Conservation (phyloP, 1,284 basidiomycete species). For the Xerocomus amazonicus region DNA sequence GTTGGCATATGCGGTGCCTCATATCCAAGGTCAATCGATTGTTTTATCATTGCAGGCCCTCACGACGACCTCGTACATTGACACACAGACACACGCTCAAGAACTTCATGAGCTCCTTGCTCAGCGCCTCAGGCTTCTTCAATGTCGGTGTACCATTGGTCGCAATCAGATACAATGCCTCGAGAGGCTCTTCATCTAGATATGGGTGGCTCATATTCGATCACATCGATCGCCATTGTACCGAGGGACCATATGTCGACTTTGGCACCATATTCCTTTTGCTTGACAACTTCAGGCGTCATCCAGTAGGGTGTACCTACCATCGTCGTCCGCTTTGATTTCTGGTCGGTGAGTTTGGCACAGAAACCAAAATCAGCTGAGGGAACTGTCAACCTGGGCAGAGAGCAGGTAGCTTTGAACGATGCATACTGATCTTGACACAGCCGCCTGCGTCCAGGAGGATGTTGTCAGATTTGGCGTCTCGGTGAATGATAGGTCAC, state of each 20-base stretch:
- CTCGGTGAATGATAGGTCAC: constrained; percentile 97
- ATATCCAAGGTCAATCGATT: no score
- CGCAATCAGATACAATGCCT: constrained; percentile 95
- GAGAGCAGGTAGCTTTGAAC: neutral
- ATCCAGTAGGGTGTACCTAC: constrained; percentile 99
- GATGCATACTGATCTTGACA: constrained; percentile 90
- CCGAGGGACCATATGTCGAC: constrained; percentile 99
- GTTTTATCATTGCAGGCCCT: no score
- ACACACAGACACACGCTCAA: constrained; percentile 96
- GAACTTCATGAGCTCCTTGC: constrained; percentile 92
- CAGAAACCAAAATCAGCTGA: constrained; percentile 98
- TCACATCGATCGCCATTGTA: constrained; percentile 99
- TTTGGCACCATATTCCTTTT: constrained; percentile 98
- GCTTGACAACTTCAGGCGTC: constrained; percentile 99
- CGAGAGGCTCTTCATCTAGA: constrained; percentile 95
- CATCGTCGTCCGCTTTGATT: constrained; percentile 98
- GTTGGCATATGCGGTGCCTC: no score
- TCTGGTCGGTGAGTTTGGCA: constrained; percentile 96
- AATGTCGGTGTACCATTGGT: constrained; percentile 97
- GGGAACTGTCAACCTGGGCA: constrained; percentile 5
- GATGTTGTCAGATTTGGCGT: constrained; percentile 98
- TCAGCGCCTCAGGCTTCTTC: constrained; percentile 92
- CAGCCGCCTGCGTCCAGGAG: constrained; percentile 88
- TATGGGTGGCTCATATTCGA: constrained; percentile 99
- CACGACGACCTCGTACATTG: constrained; percentile 91